Evolutionary conservation across 2,329 filamentous ascomycete species (phyloP), one percentile per base, ranked within the genome.

Genomic region (Periconia digitata): DNA sequence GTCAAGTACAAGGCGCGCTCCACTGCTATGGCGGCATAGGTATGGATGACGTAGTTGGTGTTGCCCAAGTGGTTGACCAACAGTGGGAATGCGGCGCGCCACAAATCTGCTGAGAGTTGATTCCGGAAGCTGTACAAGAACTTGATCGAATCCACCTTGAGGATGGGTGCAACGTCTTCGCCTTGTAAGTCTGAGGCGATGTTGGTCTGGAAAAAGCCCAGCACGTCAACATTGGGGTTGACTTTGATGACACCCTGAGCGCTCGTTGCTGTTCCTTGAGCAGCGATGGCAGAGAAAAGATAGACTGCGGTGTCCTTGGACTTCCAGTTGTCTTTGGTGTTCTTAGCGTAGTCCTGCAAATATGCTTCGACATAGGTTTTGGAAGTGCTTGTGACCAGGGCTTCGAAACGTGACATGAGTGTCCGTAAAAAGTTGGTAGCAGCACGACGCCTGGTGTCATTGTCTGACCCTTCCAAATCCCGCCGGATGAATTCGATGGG

Each of bases 251-350:
- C 90, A 71, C 95, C 94, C 61, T 95, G 90, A 0, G 85, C 88
- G 7, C 90, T 83, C 3, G 94, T 97, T 24, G 92, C 85, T 24
- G 85, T 83, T 45, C 94, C 94, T 76, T 95, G 96, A 35, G 92
- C 90, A 15, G 94, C 94, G 60, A 97, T 90, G 4, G 94, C 90
- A 32, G 94, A 85, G 78, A 95, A 99, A 15, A 99, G 83, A 66
- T 97, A 97, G 49, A 96, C 87, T n/a, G 94, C 94, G 0, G 92
- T 97, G 66, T 99, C 94, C 76, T 99, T 99, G 41, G 91, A 86
- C 72, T 95, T 95, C 94, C 94, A 99, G 70, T 96, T 91, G 16
- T 80, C 75, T 13, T 75, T 72, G 16, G 58, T 49, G 53, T 85
- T 79, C 71, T 88, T 88, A 46, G 85, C 81, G 63, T 91, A 91